A percentile compares a stretch with the other conserved stretches of the same genome.
Conservation (phyloP, 2,329 filamentous ascomycete species). For the Venturia carpophila region DNA sequence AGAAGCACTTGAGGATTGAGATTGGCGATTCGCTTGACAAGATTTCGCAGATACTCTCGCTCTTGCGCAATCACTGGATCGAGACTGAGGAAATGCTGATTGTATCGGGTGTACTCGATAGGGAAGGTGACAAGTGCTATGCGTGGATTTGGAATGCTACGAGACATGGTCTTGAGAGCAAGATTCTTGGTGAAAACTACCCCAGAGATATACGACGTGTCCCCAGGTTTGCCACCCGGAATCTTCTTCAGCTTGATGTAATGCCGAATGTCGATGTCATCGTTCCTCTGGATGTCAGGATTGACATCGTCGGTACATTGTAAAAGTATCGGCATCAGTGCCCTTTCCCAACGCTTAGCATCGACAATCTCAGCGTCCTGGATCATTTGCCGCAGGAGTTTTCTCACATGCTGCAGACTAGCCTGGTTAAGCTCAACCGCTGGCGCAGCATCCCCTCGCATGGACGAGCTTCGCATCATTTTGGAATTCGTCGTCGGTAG, state of each 20-base stretch:
- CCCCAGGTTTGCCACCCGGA: slow-evolving; percentile 76
- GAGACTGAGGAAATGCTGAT: slow-evolving; percentile 94
- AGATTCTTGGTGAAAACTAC: slow-evolving; percentile 97
- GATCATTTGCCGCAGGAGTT: slow-evolving; percentile 74
- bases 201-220: slow-evolving; percentile 94
- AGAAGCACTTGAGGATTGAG: slow-evolving; percentile 77
- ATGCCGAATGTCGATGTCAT: slow-evolving; percentile 94
- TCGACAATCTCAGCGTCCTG: slow-evolving; percentile 68
- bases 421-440: slow-evolving; percentile 80
- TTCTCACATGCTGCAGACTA: slow-evolving; percentile 80
- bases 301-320: slow-evolving; percentile 91
- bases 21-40: slow-evolving; percentile 85
- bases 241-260: slow-evolving; percentile 98
- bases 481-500: slow-evolving; percentile 27
- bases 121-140: slow-evolving; percentile 92
- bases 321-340: slow-evolving; percentile 80
- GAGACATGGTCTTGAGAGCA: slow-evolving; percentile 90
- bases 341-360: slow-evolving; percentile 74
- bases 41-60: slow-evolving; percentile 81
- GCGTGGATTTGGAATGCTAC: slow-evolving; percentile 72
- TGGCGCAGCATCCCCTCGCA: slow-evolving; percentile 65
- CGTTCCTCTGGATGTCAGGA: slow-evolving; percentile 79
- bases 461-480: slow-evolving; percentile 62
- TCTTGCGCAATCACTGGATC: slow-evolving; percentile 96
- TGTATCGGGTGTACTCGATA: slow-evolving; percentile 89